Evolutionary conservation across 1,139 yeast genomes (phyloP).

Genomic region (Pichia sp.): DNA sequence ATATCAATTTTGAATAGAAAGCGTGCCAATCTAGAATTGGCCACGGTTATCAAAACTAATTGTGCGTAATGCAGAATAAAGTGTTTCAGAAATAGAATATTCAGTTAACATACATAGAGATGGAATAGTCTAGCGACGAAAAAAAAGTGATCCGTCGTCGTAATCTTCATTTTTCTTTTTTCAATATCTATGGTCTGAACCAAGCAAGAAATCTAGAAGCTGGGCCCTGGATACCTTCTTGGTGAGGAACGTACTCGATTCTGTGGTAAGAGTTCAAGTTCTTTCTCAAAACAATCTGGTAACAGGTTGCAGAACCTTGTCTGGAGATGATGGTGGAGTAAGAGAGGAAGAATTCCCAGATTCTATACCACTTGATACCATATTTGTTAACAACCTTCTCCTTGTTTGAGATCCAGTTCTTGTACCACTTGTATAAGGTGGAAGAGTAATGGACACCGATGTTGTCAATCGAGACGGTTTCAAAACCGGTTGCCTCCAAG

Average conservation of each 20-base stretch:
- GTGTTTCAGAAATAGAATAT: too few relatives aligned
- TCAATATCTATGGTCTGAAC: slow-evolving; percentile 34
- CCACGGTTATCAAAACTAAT: too few relatives aligned
- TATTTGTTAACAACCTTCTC: slow-evolving; percentile 74
- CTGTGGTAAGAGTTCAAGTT: slow-evolving; percentile 82
- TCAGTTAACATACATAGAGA: neutral
- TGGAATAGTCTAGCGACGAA: neutral
- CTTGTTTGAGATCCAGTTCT: slow-evolving; percentile 87
- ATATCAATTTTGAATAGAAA: neutral
- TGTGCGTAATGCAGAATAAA: too few relatives aligned
- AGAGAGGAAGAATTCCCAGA: slow-evolving; percentile 90
- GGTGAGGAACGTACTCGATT: slow-evolving; percentile 72
- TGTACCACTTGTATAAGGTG: slow-evolving; percentile 91
- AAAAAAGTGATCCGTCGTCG: neutral
- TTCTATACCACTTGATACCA: slow-evolving; percentile 87
- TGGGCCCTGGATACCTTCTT: slow-evolving; percentile 72
- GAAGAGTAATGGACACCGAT: slow-evolving; percentile 92
- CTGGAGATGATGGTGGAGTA: slow-evolving; percentile 78
- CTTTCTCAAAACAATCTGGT: slow-evolving; percentile 87
- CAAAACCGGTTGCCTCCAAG: slow-evolving; percentile 83
- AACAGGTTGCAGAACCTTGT: slow-evolving; percentile 92
- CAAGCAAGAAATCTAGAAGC: slow-evolving; percentile 47
- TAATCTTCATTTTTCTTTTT: neutral
- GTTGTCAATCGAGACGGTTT: slow-evolving; percentile 77
- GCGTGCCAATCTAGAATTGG: neutral